Base-by-base conservation (phyloP, 1,284 basidiomycete genomes). In the Pholiota adiposa region DNA sequence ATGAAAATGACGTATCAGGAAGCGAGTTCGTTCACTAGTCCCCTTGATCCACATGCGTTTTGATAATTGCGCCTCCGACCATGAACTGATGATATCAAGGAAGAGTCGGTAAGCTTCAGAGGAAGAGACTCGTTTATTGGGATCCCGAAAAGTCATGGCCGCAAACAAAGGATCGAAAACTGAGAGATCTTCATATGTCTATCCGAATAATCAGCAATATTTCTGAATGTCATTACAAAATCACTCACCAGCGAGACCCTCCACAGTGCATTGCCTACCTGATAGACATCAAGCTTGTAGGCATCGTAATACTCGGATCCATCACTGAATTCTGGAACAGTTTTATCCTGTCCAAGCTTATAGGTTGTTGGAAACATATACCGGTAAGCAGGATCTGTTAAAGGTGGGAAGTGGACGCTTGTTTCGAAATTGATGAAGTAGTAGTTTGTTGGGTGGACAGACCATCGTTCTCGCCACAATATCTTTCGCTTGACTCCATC, bases 231-330 rank as follows among this genome's bases (percentile, higher is more conserved):
- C 18, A 38, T 2, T 1, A 6, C 27, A 23, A 9, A 19, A n/a
- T n/a, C n/a, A n/a, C 36, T 18, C 18, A 53, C 36, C n/a, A 27
- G 6, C 29, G 50, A 25, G 2, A 41, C 23, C 27, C 25, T 43
- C 23, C 27, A 3, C n/a, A 53, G 27, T 2, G 38, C 25, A 31
- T 41, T 53, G 12, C 51, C 51, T 18, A 53, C 29, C 33, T 58
- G 57, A 31, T 58, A 58, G 9, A 58, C 51, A 21, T 58, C 57
- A 16, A 53, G 29, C 16, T 58, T 58, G 43, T 48, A 58, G 9
- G n/a, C 33, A 38, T 58, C 43, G 16, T 50, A 53, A 23, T 23
- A 18, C 9, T 34, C 33, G 1, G 34, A 38, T 12, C 25, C 43
- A 44, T 55, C 18, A 14, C 6, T 21, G 14, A 58, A 44, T 31